Percentiles rank a stretch among this genome's conserved stretches.
phyloP scores from a whole-genome alignment of 1,139 yeast species.

The Trichomonascaceae sp. region DNA sequence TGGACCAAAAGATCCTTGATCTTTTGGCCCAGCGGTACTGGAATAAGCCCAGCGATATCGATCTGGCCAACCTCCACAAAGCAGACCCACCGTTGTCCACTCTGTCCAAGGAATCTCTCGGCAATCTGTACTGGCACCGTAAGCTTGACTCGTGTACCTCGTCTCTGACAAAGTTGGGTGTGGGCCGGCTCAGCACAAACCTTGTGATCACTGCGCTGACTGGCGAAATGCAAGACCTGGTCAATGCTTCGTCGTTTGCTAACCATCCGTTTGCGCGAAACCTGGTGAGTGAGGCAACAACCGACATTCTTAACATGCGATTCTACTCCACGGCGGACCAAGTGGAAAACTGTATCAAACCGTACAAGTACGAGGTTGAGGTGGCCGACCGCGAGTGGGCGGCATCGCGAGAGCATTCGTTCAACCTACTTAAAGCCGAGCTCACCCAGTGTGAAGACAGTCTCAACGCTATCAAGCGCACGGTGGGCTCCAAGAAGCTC shows the following conservation, averaged over 20 bases:
- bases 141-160: conserved; percentile 77
- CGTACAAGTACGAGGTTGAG: conserved; percentile 93
- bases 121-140: conserved; percentile 77
- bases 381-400: conserved; percentile 93
- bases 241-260: conserved; percentile 58
- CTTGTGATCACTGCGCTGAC: conserved; percentile 69
- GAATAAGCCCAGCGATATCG: conserved; percentile 36
- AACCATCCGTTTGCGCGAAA: conserved; percentile 77
- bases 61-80: conserved; percentile 1
- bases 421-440: conserved; percentile 66
- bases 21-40: conserved; percentile 83
- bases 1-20: conserved; percentile 82
- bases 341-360: conserved; percentile 95
- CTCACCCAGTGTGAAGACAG: conserved; percentile 67
- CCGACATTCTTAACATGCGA: conserved; percentile 59
- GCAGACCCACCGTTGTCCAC: conserved; percentile 42
- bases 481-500: conserved; percentile 73
- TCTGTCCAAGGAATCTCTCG: conserved; percentile 39
- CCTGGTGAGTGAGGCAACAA: conserved; percentile 77
- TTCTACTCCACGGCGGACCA: conserved; percentile 93
- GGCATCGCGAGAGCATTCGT: conserved; percentile 66
- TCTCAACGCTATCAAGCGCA: conserved; percentile 46
- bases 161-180: conserved; percentile 78
- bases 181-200: conserved; percentile 80
- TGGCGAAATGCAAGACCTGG: conserved; percentile 62